phyloP scores from a whole-genome alignment of 352 stramenopile species.

The Phytophthora europaea region DNA sequence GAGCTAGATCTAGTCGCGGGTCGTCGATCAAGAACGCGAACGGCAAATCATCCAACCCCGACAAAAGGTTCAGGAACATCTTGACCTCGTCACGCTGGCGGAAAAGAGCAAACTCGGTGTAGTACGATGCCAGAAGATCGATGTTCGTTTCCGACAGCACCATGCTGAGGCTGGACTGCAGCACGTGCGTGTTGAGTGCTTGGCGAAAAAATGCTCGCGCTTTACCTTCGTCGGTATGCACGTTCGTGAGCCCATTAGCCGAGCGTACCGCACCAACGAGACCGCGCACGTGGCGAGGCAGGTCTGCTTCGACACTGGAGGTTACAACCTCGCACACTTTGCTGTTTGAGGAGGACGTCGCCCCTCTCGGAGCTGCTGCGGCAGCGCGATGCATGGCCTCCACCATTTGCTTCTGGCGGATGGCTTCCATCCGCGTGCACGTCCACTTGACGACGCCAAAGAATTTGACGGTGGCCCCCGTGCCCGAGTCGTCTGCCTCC shows the following conservation, averaged over 20 bases:
- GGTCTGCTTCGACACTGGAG: constrained; percentile 74
- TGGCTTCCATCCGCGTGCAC: constrained; percentile 79
- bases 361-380: constrained; percentile 16
- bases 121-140: constrained; percentile 83
- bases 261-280: constrained; percentile 72
- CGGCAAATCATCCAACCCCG: constrained; percentile 69
- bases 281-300: constrained; percentile 74
- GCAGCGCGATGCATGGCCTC: constrained; percentile 68
- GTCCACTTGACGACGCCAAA: constrained; percentile 90
- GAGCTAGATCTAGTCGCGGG: constrained; percentile 64
- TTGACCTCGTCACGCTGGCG: constrained; percentile 83
- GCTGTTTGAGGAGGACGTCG: constrained; percentile 29
- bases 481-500: constrained; percentile 48
- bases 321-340: constrained; percentile 76
- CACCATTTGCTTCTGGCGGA: constrained; percentile 75
- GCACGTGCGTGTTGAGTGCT: constrained; percentile 86
- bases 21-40: constrained; percentile 89
- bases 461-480: constrained; percentile 82
- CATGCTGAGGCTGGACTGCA: constrained; percentile 75
- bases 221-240: constrained; percentile 81
- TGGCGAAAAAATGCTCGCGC: constrained; percentile 81
- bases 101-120: constrained; percentile 82
- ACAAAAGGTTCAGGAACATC: constrained; percentile 77
- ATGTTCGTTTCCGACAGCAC: constrained; percentile 80
- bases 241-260: constrained; percentile 69